A percentile compares a stretch with the other conserved stretches of the same genome.
Conservation (phyloP, 129 eudicot genomes). For the Lactuca sativa region DNA sequence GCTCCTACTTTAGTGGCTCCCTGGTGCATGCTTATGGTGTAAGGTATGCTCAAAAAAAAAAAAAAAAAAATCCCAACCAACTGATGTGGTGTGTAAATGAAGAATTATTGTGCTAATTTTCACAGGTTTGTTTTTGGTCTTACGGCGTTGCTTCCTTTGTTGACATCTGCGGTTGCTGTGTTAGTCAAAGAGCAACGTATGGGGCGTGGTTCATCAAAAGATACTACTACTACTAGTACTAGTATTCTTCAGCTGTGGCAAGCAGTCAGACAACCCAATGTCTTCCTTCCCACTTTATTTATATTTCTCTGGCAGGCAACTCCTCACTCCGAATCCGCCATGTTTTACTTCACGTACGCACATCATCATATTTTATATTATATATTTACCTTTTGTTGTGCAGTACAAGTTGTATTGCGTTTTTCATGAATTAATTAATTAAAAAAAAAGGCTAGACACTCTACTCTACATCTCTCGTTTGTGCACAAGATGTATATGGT, state of each 20-base stretch:
- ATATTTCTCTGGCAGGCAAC: slow-evolving; percentile 99
- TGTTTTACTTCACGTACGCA: slow-evolving; percentile 95
- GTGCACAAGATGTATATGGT: no score
- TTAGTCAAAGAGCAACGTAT: slow-evolving; percentile 84
- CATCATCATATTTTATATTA: not conserved
- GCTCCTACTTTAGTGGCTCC: slow-evolving; percentile 99
- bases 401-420: no score
- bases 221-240: slow-evolving; percentile 33
- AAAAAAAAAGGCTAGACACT: no score
- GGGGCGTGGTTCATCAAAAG: slow-evolving; percentile 27
- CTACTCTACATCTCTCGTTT: no score
- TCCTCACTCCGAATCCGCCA: slow-evolving; percentile 97
- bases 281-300: slow-evolving; percentile 87
- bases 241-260: slow-evolving; percentile 64
- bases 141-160: slow-evolving; percentile 85
- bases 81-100: not conserved
- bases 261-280: slow-evolving; percentile 78
- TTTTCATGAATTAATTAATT: no score
- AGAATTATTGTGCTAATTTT: not conserved
- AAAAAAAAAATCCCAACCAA: slow-evolving; percentile 14
- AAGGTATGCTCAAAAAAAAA: slow-evolving; percentile 47
- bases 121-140: slow-evolving; percentile 96
- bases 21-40: slow-evolving; percentile 95
- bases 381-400: no score
- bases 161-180: slow-evolving; percentile 94